Conservation (phyloP, 1,284 basidiomycete species). For the Tilletia setariae region DNA sequence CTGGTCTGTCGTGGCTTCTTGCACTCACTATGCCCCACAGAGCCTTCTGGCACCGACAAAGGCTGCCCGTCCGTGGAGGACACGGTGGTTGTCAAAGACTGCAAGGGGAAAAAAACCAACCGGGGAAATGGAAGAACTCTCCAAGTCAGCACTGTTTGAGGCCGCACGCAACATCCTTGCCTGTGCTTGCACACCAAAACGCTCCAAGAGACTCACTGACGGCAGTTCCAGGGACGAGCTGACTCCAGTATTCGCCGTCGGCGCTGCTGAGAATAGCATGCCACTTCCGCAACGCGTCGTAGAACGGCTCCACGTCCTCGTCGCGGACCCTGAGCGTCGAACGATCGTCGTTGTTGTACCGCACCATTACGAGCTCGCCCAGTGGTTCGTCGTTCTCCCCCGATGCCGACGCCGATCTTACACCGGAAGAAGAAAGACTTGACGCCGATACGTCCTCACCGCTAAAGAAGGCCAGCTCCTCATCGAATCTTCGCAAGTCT, state of each 20-base stretch:
- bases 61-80: slow-evolving; percentile 84
- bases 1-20: not conserved
- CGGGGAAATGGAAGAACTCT: too few relatives aligned
- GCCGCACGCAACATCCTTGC: too few relatives aligned
- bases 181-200: too few relatives aligned
- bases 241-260: slow-evolving; percentile 87
- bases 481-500: not conserved
- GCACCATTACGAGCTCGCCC: slow-evolving; percentile 70
- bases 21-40: slow-evolving; percentile 80
- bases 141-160: too few relatives aligned
- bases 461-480: not conserved
- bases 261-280: slow-evolving; percentile 70
- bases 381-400: slow-evolving; percentile 47
- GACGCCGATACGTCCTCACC: too few relatives aligned
- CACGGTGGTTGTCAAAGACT: slow-evolving; percentile 92
- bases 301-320: slow-evolving; percentile 60
- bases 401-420: not conserved
- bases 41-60: slow-evolving; percentile 84
- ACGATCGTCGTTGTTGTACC: slow-evolving; percentile 95
- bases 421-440: too few relatives aligned
- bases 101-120: slow-evolving; percentile 21
- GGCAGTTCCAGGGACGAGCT: slow-evolving; percentile 78
- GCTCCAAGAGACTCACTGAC: slow-evolving; percentile 65
- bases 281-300: slow-evolving; percentile 73
- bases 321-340: slow-evolving; percentile 28